Base-by-base conservation (phyloP, 2,329 filamentous ascomycete genomes). In the Diaporthe sp. region DNA sequence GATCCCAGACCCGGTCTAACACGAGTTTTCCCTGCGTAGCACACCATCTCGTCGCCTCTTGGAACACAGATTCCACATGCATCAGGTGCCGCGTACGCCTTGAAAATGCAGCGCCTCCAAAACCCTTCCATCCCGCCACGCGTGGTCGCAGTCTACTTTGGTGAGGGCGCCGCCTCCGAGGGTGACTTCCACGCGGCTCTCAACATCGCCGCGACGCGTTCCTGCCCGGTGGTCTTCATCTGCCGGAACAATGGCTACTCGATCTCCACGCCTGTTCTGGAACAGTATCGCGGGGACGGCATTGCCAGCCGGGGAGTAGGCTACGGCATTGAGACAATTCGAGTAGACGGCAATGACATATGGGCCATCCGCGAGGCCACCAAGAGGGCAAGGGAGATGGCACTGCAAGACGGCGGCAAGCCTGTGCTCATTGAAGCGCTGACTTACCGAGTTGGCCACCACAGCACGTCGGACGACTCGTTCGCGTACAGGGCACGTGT, bases 371-470 rank as follows among this genome's bases (percentile, higher is more conserved):
- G 93, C 17, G 91, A 93, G 82, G 94, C 90, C 0, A 95, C 92
- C 62, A 82, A 81, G 81, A 90, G 91, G 82, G 97, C 97, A 0
- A 90, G 96, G 2, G 89, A 91, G 67, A 91, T 96, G 81, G 96
- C 96, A 0, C 88, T 98, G 4, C 87, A 93, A 74, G 92, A 94
- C 58, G 95, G 94, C n/a, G 94, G 95, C 5, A 92, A 90, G 77
- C 95, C 95, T 0, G 90, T 99, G 0, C 87, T 99, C 10, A 93
- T 99, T 55, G 97, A 99, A 85, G 95, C 95, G 74, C 98, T 99
- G 94, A 96, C 94, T 34, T 99, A 99, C 85, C 95, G 97, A n/a
- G 96, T 98, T 58, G 96, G 94, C 9, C 83, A 99, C 82, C 97
- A 99, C 86, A 98, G 95, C 84, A 99, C 97, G 0, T 97, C 94